Base-by-base conservation (phyloP, 2,329 filamentous ascomycete genomes). In the Pyrenochaeta sp. region DNA sequence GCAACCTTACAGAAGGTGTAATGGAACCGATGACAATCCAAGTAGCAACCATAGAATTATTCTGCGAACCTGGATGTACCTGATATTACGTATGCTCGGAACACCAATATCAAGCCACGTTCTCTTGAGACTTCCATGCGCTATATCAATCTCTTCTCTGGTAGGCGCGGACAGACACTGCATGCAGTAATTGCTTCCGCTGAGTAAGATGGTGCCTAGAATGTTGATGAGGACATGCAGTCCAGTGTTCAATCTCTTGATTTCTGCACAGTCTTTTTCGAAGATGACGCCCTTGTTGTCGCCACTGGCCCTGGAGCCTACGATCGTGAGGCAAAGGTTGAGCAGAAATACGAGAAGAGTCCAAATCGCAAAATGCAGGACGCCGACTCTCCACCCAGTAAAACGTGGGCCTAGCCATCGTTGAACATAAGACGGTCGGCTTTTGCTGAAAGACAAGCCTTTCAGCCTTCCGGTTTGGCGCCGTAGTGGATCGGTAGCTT, bases 161-260 rank as follows among this genome's bases (percentile, higher is more conserved):
- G 76, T 81, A 0, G 81, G 80, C 0, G 79, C 72, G 9, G 65
- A 73, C 9, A 83, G 60, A 14, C 75, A 68, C 46, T 83, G 80
- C 76, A 81, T 81, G 41, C 71, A 74, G 45, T 77, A 80, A 53
- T 79, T 80, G 26, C 74, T 77, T 4, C 75, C 75, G 2, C 71
- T 69, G 1, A 81, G 67, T 11, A 81, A 44, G 1, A 72, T 41
- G 0, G 77, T 79, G 20, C 73, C 72, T 21, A 80, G 60, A 1
- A 70, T 42, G 60, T 82, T 82, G 55, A 82, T 75, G 3, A 72
- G 42, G 18, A 81, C 53, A 58, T 81, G 78, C 1, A 76, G 21
- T 14, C 26, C 42, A 8, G 39, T 39, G 29, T 53, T 57, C 2
- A 51, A 17, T 6, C 14, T 14, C 7, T 48, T 22, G 4, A 50